Evolutionary conservation across 306 rosid genomes (phyloP), one percentile per base, ranked within the genome.

Genomic region (Calophaca sinica): DNA sequence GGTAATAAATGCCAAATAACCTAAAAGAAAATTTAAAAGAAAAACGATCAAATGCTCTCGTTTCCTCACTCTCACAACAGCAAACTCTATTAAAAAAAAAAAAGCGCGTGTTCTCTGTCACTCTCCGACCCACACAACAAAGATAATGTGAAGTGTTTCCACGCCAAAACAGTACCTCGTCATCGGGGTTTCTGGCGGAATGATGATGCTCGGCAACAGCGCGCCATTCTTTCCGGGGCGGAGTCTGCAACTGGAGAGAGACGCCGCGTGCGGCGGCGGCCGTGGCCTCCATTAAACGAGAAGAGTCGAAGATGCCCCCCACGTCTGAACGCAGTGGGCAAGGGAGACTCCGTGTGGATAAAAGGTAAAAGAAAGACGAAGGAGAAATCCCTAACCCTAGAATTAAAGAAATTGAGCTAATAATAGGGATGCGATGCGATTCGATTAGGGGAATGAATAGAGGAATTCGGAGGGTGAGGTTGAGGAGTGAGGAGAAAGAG

Each of bases 171-270:
- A 80, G 75, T 87, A 96, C 98, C 98, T 92, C 98, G 1, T 87
- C 91, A 7, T 85, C 88, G 7, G 86, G 80, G 84, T 77, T 89
- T 53, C 91, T 89, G 0, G 75, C 71, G n/a, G 91, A 79, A 73
- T 90, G 98, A 70, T 88, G 92, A 76, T 87, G 92, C 35, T 96
- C 99, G 9, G 96, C 58, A 28, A 89, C 89, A 52, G 97, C 93
- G 9, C 97, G 94, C 97, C 98, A 89, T 82, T 90, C 94, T 52
- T 90, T 89, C 55, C 99, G 88, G 2, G 85, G 63, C 6, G 88
- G 68, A 62, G 83, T 78, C 15, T 79, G 81, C 70, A 92, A 78
- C 89, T 91, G 71, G 74, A 89, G 78, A 61, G 97, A 78, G 69
- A 85, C 83, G 62, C 96, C 91, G 53, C 97, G 92, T 51, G 84